Percentiles rank a stretch among this genome's conserved stretches.
Conservation (phyloP, 2,329 filamentous ascomycete genomes). For the Elsinoe necatrix region DNA sequence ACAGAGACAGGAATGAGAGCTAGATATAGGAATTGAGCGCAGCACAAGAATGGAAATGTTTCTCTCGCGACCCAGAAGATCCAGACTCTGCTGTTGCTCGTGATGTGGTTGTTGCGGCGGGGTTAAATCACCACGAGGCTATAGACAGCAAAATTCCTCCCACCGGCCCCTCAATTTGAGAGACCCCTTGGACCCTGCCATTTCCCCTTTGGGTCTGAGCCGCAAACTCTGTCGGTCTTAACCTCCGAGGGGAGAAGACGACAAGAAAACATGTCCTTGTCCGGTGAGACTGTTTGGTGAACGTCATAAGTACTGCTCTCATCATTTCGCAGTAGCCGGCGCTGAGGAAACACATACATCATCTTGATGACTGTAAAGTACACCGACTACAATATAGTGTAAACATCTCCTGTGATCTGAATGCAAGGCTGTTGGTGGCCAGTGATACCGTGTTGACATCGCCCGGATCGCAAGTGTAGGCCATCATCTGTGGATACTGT, state of each 20-base stretch:
- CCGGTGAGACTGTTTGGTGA: no score
- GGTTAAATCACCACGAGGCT: neutral
- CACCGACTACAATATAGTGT: no score
- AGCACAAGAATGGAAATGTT: neutral
- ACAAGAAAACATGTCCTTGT: no score
- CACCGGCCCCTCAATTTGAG: neutral
- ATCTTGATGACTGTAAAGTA: no score
- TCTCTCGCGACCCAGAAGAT: neutral
- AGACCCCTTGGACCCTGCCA: neutral
- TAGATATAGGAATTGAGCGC: neutral
- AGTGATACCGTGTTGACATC: no score
- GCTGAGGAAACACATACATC: no score
- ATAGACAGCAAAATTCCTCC: neutral
- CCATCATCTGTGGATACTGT: no score
- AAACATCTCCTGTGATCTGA: no score
- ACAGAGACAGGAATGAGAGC: neutral
- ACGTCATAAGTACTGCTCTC: no score
- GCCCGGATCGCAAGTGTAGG: no score
- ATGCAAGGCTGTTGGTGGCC: no score
- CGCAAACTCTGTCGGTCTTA: neutral
- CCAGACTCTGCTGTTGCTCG: neutral
- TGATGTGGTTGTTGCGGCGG: slow-evolving; percentile 5
- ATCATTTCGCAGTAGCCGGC: no score
- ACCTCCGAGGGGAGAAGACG: neutral
- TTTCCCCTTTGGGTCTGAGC: neutral